Base-by-base conservation (phyloP, 2,329 filamentous ascomycete genomes). In the Echinosphaeria canescens region DNA sequence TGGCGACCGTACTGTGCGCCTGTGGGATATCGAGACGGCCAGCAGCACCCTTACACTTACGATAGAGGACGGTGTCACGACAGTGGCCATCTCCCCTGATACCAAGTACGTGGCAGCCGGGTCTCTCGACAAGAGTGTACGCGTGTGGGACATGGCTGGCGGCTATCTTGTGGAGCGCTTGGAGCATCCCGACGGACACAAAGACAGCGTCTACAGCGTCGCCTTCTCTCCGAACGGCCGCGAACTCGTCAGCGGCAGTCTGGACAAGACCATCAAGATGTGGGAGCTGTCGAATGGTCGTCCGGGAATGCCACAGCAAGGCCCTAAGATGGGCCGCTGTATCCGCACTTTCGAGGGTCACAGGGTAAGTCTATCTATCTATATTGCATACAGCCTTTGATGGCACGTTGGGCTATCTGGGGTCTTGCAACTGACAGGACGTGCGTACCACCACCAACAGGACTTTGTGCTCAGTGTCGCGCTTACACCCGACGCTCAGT, bases 211-310 rank as follows among this genome's bases (percentile, higher is more conserved):
- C 13, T 95, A 95, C 49, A 85, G 75, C 10, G 88, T 98, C 13
- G 85, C 88, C 0, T 98, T 98, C 50, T 84, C 84, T 10, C 88
- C 88, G 15, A 85, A 78, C 39, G 85, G 85, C 33, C 78, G 82
- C 40, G 80, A 91, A 37, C 71, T 98, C 22, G 85, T 95, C 43
- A 90, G 78, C 41, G 88, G 88, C 34, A 90, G 78, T 61, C 56
- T 95, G 38, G 88, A 98, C 48, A 91, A 91, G 61, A 95, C 85
- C 0, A 95, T 95, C 59, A 92, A 93, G 59, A 91, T 95, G 75
- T 98, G 88, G 84, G 84, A 93, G 56, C 63, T 98, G 27, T 73
- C 66, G n/a, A n/a, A n/a, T n/a, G n/a, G n/a, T n/a, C n/a, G n/a
- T n/a, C n/a, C n/a, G n/a, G n/a, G n/a, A n/a, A n/a, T n/a, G n/a